Base-by-base conservation (phyloP, 768 basidiomycete genomes). In the Mycena venus region DNA sequence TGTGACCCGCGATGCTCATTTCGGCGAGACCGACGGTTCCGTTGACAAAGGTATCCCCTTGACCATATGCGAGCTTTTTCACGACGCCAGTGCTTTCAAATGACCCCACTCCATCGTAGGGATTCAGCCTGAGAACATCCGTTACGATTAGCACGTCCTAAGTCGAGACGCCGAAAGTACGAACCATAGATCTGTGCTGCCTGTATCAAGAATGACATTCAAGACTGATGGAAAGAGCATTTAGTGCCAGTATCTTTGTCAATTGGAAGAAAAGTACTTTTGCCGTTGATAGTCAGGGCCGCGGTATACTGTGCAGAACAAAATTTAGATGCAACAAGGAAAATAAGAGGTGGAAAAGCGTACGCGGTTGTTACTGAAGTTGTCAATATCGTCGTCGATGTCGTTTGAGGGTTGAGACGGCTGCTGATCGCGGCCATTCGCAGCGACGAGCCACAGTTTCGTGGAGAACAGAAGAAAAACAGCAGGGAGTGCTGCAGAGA, bases 141-240 rank as follows among this genome's bases (percentile, higher is more conserved):
- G 21, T 44, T 15, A n/a, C n/a, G n/a, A n/a, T n/a, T n/a, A 25
- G 9, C 11, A 25, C 21, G 23, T 61, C 2, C 4, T 10, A 25
- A 23, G 7, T 25, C 3, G 17, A n/a, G 51, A 25, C 14, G 29
- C 4, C 4, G 15, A 55, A 23, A 34, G 0, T 17, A 25, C 72
- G 19, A 10, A 73, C 66, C 73, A 74, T 12, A 74, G n/a, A 40
- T 74, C 68, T 5, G 68, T 74, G 55, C 61, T 64, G 25, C 73
- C 73, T 9, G 73, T 74, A n/a, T 74, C 73, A 25, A 74, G 68
- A 1, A 32, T 51, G 34, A 74, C 73, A 29, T 69, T 68, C 1
- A 74, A 10, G 7, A 14, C 65, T 70, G n/a, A 27, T 21, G 17
- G 32, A 31, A 25, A 29, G 36, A 11, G 12, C 1, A 11, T 40